These are phyloP conservation scores for Oryza brachyantha DNA, from an alignment of 176 grass and related monocot species.

Conservation along the genomic window DNA sequence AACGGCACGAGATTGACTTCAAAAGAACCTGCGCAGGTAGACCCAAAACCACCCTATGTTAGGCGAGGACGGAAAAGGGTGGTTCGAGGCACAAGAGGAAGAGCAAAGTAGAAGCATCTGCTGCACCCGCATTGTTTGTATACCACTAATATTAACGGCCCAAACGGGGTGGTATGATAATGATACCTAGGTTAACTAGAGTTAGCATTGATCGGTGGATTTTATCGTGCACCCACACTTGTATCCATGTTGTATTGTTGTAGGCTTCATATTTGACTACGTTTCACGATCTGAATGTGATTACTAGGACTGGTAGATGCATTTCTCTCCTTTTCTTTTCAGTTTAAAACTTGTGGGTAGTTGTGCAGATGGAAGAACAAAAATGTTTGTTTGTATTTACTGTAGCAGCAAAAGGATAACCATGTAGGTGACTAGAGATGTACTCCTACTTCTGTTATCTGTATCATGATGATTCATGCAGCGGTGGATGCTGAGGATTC, in stretches of 20 bases:
- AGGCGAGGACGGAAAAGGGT: slow-evolving; percentile 49
- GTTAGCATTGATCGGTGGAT: slow-evolving; percentile 29
- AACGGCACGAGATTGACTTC: slow-evolving; percentile 32
- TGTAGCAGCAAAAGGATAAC: neutral
- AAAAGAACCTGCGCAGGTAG: slow-evolving; percentile 5
- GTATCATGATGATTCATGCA: neutral
- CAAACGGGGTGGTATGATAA: slow-evolving; percentile 35
- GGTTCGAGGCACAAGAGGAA: slow-evolving; percentile 38
- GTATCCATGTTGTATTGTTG: slow-evolving; percentile 38
- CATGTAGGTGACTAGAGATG: slow-evolving; percentile 1
- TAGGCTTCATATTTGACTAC: slow-evolving; percentile 19
- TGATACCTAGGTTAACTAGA: slow-evolving; percentile 41
- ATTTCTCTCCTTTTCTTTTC: neutral
- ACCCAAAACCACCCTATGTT: slow-evolving; percentile 11
- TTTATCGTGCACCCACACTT: slow-evolving; percentile 4
- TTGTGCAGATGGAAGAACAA: slow-evolving; percentile 19
- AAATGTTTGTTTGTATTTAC: slow-evolving; percentile 21
- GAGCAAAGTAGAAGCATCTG: slow-evolving; percentile 19
- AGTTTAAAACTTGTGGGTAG: neutral
- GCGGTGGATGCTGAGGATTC: neutral
- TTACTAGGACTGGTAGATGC: slow-evolving; percentile 27
- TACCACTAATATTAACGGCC: slow-evolving; percentile 51
- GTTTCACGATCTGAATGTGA: slow-evolving; percentile 16
- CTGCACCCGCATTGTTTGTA: slow-evolving; percentile 20
- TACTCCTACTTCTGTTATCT: neutral